Evolutionary conservation across 1,284 basidiomycete species (phyloP), one percentile per base, ranked within the genome.

Genomic region (Erythrobasidium hasegawianum): DNA sequence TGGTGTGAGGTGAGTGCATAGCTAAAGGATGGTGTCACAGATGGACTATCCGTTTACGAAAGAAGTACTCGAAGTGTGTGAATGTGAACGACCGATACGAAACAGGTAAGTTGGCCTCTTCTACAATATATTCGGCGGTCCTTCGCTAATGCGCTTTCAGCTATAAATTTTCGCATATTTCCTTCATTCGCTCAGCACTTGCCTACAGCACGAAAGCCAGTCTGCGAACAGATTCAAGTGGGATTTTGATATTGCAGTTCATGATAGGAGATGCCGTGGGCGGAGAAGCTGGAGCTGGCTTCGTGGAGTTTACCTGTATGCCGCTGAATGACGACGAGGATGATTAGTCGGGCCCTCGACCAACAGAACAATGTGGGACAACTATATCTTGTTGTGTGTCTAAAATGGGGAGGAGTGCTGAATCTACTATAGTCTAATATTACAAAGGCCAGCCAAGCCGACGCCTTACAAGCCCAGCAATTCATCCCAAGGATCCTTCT

Each of bases 21-120:
- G n/a, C n/a, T n/a, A n/a, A n/a, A n/a, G n/a, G n/a, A n/a, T n/a
- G n/a, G n/a, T n/a, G n/a, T n/a, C n/a, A n/a, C n/a, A 93, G 89
- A 88, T 95, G 85, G 92, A 96, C 76, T 95, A 93, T 71, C 89
- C 90, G 0, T 90, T 91, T 72, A 91, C 94, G 73, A 81, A 83
- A 57, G 90, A 94, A 59, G 89, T 95, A 0, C 82, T 96, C 47
- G 90, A 95, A 77, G 84, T 85, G 0, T 91, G 93, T 73, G 88
- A 92, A 71, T 95, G 91, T 75, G 81, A 78, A 10, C 78, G 81
- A 41, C 77, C 79, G 7, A 82, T 90, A n/a, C 82, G 80, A 24
- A 90, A 88, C 76, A 90, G 85, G 90, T 90, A 69, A 43, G 81
- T n/a, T n/a, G n/a, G n/a, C n/a, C n/a, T n/a, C n/a, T n/a, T n/a